Percentiles rank a stretch among this genome's conserved stretches.
phyloP scores from a whole-genome alignment of 805 yeast genomes.

The Tetrapisispora pingtungensis region DNA sequence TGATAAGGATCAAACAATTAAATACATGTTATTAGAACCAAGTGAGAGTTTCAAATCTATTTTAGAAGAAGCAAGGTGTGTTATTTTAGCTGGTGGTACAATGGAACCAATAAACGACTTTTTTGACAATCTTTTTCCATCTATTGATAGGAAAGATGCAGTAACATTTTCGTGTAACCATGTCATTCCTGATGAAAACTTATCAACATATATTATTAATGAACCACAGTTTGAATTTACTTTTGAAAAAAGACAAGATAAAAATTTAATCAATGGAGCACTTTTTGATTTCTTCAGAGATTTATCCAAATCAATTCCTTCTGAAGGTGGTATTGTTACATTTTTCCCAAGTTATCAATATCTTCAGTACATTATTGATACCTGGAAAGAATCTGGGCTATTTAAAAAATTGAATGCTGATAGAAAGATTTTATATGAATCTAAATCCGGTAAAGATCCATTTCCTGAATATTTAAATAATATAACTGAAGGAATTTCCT shows the following conservation, averaged over 20 bases:
- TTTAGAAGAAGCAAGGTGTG: conserved; percentile 54
- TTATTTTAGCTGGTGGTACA: conserved; percentile 86
- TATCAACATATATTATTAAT: conserved; percentile 48
- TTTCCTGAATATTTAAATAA: conserved; percentile 42
- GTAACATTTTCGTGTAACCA: conserved; percentile 68
- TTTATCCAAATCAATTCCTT: conserved; percentile 37
- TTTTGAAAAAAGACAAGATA: conserved; percentile 48
- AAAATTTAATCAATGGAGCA: conserved; percentile 32
- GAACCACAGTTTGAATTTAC: conserved; percentile 50
- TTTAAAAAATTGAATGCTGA: conserved; percentile 29
- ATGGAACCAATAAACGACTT: conserved; percentile 85
- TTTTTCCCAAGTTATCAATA: conserved; percentile 83
- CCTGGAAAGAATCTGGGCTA: conserved; percentile 40
- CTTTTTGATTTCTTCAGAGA: conserved; percentile 33
- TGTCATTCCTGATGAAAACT: conserved; percentile 61
- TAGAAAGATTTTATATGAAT: conserved; percentile 51
- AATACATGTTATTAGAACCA: conserved; percentile 74
- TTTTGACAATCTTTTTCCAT: conserved; percentile 54
- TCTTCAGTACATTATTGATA: conserved; percentile 37
- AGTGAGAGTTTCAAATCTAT: conserved; percentile 57
- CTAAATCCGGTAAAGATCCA: conserved; percentile 36
- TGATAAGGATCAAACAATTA: conserved; percentile 33
- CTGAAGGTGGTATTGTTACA: conserved; percentile 55
- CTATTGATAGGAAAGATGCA: conserved; percentile 34
- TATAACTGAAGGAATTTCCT: conserved; percentile 39